phyloP scores from a whole-genome alignment of 2,329 filamentous ascomycete species.

The Graphilbum sp. region DNA sequence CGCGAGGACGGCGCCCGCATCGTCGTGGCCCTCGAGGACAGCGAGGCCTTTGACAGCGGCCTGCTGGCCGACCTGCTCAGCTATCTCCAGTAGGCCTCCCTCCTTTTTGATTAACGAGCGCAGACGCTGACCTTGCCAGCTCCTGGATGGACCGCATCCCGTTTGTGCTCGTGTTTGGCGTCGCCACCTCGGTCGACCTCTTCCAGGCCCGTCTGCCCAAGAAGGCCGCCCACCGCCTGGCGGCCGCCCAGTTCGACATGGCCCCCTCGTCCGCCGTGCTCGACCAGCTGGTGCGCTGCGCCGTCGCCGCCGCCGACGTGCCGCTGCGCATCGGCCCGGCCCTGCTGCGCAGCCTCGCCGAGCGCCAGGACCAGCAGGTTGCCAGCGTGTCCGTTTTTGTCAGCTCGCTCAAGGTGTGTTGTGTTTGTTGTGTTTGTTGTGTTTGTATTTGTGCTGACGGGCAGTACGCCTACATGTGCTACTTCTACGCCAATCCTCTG shows the following conservation, averaged over 20 bases:
- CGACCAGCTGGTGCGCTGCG: conserved; percentile 53
- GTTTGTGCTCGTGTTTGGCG: conserved; percentile 61
- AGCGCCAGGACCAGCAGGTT: conserved; percentile 61
- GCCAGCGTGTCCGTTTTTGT: conserved; percentile 60
- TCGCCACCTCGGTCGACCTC: conserved; percentile 68
- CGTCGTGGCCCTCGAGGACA: conserved; percentile 62
- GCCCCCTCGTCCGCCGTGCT: conserved; percentile 56
- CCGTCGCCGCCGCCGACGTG: conserved; percentile 40
- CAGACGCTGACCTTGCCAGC: conserved; percentile 11
- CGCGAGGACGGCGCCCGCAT: conserved; percentile 36
- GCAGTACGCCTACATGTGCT: conserved; percentile 72
- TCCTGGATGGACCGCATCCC: conserved; percentile 61
- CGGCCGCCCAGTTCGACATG: conserved; percentile 62
- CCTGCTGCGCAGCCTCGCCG: conserved; percentile 46
- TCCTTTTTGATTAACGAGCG: too few species aligned
- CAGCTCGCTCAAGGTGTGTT: conserved; percentile 46
- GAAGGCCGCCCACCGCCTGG: conserved; percentile 47
- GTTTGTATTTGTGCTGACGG: background rate
- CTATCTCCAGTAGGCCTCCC: conserved; percentile 1
- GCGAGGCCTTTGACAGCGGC: conserved; percentile 60
- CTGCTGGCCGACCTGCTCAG: conserved; percentile 57
- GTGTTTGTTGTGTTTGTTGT: background rate
- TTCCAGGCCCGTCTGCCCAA: conserved; percentile 60
- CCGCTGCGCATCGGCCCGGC: conserved; percentile 46
- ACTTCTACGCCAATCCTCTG: conserved; percentile 65